These are phyloP conservation scores for Syzygium malaccense DNA, from an alignment of 441 rosid species.

Conservation along the genomic window DNA sequence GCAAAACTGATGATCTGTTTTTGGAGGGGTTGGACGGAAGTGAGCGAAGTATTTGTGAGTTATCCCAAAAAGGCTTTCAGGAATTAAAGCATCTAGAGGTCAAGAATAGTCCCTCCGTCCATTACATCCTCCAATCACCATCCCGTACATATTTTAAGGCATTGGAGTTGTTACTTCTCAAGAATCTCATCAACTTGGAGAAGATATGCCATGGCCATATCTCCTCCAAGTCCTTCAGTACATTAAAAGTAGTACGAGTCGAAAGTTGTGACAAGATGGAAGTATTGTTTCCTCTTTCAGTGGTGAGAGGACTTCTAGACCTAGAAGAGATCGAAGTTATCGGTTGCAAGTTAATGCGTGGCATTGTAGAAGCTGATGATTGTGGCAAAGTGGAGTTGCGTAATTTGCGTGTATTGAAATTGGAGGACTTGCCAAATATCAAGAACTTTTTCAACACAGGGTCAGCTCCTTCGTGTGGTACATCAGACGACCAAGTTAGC, in stretches of 20 bases:
- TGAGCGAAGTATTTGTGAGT: rapidly evolving
- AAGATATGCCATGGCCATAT: rapidly evolving
- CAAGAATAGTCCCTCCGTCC: rapidly evolving
- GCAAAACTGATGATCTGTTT: rapidly evolving
- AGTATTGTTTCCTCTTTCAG: background rate
- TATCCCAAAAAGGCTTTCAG: rapidly evolving
- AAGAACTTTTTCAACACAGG: rapidly evolving
- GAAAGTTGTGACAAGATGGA: rapidly evolving
- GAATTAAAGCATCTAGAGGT: rapidly evolving
- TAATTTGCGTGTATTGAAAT: background rate
- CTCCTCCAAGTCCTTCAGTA: rapidly evolving
- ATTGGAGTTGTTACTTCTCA: rapidly evolving
- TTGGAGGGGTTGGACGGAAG: rapidly evolving
- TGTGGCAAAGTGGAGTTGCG: background rate
- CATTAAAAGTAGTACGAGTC: background rate
- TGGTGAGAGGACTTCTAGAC: rapidly evolving
- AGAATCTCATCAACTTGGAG: rapidly evolving
- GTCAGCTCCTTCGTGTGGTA: rapidly evolving
- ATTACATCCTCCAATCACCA: background rate
- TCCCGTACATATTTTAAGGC: background rate
- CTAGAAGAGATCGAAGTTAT: rapidly evolving
- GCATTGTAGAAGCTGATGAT: background rate
- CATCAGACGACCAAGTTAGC: rapidly evolving
- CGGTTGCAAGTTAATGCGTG: rapidly evolving
- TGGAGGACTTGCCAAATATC: background rate